Percentiles rank a stretch among this genome's conserved stretches.
Evolutionary conservation across 805 yeast species (phyloP).

Genomic region (Metschnikowia bowlesiae): DNA sequence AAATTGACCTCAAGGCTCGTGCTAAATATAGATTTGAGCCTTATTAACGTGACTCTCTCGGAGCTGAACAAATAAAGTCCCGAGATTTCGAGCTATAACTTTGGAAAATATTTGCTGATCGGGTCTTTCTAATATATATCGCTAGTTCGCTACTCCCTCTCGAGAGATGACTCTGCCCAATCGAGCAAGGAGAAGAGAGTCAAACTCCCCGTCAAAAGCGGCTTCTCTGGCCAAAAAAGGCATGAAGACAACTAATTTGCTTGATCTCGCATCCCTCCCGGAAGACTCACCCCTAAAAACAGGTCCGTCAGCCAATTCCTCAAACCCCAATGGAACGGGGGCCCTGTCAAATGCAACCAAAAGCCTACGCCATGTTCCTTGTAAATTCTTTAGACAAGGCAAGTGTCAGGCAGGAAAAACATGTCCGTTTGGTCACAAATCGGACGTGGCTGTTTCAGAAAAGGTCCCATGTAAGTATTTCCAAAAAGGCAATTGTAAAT

Average conservation of each 20-base stretch:
- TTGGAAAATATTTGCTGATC: too few species aligned
- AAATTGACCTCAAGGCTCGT: neutral
- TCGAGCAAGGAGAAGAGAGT: neutral
- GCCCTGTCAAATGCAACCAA: conserved; percentile 15
- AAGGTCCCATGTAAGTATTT: conserved; percentile 82
- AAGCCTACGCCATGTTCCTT: conserved; percentile 91
- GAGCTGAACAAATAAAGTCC: too few species aligned
- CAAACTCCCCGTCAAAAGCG: neutral
- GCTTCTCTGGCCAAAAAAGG: neutral
- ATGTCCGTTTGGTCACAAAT: conserved; percentile 86
- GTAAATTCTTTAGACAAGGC: conserved; percentile 90
- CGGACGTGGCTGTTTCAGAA: conserved; percentile 51
- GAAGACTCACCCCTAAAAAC: conserved; percentile 17
- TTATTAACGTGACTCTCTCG: neutral
- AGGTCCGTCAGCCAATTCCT: conserved; percentile 14
- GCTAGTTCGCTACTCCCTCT: neutral
- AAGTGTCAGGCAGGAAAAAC: conserved; percentile 90
- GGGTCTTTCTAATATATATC: too few species aligned
- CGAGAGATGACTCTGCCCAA: conserved; percentile 3
- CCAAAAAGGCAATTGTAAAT: conserved; percentile 94
- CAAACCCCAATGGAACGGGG: conserved; percentile 7
- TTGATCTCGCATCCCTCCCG: conserved; percentile 8
- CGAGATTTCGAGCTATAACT: too few species aligned
- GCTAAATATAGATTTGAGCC: neutral
- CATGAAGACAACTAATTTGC: conserved; percentile 4